Evolutionary conservation across 2,329 filamentous ascomycete genomes (phyloP).

Genomic region (Xylariomycetidae sp.): DNA sequence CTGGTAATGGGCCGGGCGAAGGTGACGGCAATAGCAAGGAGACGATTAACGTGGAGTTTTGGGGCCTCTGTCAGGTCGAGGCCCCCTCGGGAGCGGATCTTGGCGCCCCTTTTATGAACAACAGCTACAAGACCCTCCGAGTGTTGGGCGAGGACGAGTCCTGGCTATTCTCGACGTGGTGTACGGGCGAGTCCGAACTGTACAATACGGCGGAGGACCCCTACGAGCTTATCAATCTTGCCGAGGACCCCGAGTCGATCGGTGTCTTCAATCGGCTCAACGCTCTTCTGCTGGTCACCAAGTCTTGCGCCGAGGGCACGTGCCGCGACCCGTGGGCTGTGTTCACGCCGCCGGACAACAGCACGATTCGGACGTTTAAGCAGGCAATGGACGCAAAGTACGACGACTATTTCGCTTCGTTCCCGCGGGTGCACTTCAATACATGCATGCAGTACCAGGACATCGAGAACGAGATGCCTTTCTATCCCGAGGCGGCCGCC

Average conservation of each 20-base stretch:
- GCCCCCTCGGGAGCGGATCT: no score
- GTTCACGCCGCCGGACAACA: conserved; percentile 7
- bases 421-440: conserved; percentile 6
- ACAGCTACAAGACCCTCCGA: conserved; percentile 25
- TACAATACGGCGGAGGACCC: conserved; percentile 21
- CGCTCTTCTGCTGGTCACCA: conserved; percentile 21
- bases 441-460: conserved; percentile 3
- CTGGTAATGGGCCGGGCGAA: not conserved
- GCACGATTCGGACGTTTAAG: conserved; percentile 1
- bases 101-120: conserved; percentile 10
- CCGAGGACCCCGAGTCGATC: conserved; percentile 15
- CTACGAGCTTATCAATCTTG: conserved; percentile 1
- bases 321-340: conserved; percentile 20
- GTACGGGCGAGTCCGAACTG: conserved; percentile 26
- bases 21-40: not conserved
- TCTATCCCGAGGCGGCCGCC: no score
- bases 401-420: conserved; percentile 1
- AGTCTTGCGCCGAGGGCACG: conserved; percentile 17
- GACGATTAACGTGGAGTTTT: conserved; percentile 2
- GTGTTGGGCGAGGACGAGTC: conserved; percentile 17
- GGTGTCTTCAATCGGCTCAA: conserved; percentile 16
- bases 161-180: conserved; percentile 25
- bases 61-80: not conserved
- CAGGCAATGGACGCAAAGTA: conserved; percentile 6
- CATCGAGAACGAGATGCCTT: not conserved